Conservation (phyloP, 768 basidiomycete species). For the Dendrothele bispora region DNA sequence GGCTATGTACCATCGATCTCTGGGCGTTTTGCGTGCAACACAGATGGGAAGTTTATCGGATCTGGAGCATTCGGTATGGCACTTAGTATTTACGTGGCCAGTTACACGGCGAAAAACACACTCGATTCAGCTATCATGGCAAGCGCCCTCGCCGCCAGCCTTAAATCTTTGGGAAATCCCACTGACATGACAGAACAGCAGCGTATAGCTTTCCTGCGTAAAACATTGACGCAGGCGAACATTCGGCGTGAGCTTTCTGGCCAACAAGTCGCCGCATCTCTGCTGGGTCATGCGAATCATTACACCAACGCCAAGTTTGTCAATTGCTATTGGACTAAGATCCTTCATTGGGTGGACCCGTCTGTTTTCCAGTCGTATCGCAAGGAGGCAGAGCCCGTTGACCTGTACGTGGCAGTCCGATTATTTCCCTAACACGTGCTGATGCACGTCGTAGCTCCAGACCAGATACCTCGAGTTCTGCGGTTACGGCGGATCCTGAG, state of each 20-base stretch:
- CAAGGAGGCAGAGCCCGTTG: too few species aligned
- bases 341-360: neutral
- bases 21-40: slow-evolving; percentile 2
- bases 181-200: neutral
- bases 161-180: neutral
- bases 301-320: neutral
- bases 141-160: neutral
- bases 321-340: neutral
- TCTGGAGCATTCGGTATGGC: slow-evolving; percentile 6
- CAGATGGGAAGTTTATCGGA: slow-evolving; percentile 4
- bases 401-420: too few species aligned
- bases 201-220: neutral
- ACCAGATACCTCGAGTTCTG: too few species aligned
- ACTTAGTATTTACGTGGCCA: slow-evolving; percentile 4
- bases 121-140: neutral
- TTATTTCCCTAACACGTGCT: too few species aligned
- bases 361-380: slow-evolving; percentile 30
- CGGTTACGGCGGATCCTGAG: too few species aligned
- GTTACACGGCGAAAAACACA: slow-evolving; percentile 1
- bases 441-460: too few species aligned
- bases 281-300: neutral
- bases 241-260: neutral
- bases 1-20: neutral
- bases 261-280: neutral
- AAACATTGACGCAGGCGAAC: neutral